Base-by-base conservation (phyloP, 2,329 filamentous ascomycete species). In the Hymenotorrendiella dingleyae region DNA sequence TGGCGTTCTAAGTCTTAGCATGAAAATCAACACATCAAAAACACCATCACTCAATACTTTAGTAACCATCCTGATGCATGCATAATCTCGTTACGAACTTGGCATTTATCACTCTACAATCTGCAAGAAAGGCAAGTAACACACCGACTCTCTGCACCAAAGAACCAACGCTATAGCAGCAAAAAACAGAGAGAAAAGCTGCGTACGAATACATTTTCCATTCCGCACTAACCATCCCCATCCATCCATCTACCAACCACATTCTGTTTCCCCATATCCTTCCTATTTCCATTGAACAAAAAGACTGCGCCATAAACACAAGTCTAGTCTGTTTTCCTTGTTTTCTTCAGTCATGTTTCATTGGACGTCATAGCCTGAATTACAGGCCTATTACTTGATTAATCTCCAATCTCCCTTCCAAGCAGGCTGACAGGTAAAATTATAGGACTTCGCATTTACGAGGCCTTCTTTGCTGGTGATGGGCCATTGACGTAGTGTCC, bases 401-500 rank as follows among this genome's bases (percentile, higher is more conserved):
- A n/a, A n/a, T n/a, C n/a, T n/a, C n/a, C n/a, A n/a, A n/a, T n/a
- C n/a, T n/a, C n/a, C n/a, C n/a, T n/a, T n/a, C n/a, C n/a, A n/a
- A n/a, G n/a, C n/a, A n/a, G n/a, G n/a, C n/a, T n/a, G n/a, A n/a
- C n/a, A n/a, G n/a, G n/a, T n/a, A n/a, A 33, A 33, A 32, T 23
- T 8, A 17, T 8, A 27, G 12, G 28, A 4, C 16, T 21, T 29
- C 14, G 23, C 10, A 29, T 51, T 53, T 57, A 59, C 28, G 56
- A 54, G 30, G 57, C 43, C 73, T 84, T 85, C 75, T 84, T 84
- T 61, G 79, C 53, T 49, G 65, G 73, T 27, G 73, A 69, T 29
- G 70, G 67, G 44, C 76, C 77, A 52, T 72, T 72, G 50, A 80
- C 64, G 67, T 91, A 93, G 64, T 80, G 82, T 68, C 76, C 78